A percentile compares a stretch with the other conserved stretches of the same genome.
These are phyloP conservation scores for Mycena epipterygia DNA, from an alignment of 768 basidiomycete species.

Conservation along the genomic window DNA sequence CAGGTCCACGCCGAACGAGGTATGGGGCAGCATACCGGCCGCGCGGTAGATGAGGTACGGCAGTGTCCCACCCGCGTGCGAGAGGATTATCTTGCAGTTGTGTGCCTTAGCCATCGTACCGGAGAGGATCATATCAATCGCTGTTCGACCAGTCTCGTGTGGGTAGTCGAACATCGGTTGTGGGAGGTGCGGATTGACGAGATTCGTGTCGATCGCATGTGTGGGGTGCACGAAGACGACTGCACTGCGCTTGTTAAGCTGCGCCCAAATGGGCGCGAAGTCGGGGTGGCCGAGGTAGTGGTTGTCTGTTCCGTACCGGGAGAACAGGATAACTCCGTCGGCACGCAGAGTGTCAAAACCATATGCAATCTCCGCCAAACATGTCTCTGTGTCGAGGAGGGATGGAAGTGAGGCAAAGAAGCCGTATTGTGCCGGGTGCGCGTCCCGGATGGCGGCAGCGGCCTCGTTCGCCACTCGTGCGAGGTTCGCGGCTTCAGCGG, in stretches of 20 bases:
- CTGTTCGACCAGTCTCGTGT: constrained; percentile 5
- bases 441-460: constrained; percentile 10
- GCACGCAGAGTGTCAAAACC: neutral
- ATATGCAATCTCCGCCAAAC: constrained; percentile 6
- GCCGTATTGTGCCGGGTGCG: constrained; percentile 7
- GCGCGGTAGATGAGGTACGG: constrained; percentile 13
- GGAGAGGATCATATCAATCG: neutral
- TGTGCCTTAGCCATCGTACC: too few relatives aligned
- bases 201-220: neutral
- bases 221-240: constrained; percentile 15
- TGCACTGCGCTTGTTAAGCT: constrained; percentile 4
- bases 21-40: too few relatives aligned
- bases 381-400: constrained; percentile 5
- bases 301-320: constrained; percentile 7
- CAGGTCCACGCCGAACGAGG: too few relatives aligned
- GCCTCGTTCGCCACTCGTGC: neutral
- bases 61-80: constrained; percentile 16
- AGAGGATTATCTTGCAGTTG: neutral
- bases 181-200: too few relatives aligned
- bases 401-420: constrained; percentile 14
- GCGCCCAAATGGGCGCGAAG: constrained; percentile 7
- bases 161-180: constrained; percentile 14
- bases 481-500: constrained; percentile 5
- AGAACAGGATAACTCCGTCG: constrained; percentile 5
- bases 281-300: neutral